Evolutionary conservation across 2,329 filamentous ascomycete genomes (phyloP).

Genomic region (Teratosphaeria viscida): DNA sequence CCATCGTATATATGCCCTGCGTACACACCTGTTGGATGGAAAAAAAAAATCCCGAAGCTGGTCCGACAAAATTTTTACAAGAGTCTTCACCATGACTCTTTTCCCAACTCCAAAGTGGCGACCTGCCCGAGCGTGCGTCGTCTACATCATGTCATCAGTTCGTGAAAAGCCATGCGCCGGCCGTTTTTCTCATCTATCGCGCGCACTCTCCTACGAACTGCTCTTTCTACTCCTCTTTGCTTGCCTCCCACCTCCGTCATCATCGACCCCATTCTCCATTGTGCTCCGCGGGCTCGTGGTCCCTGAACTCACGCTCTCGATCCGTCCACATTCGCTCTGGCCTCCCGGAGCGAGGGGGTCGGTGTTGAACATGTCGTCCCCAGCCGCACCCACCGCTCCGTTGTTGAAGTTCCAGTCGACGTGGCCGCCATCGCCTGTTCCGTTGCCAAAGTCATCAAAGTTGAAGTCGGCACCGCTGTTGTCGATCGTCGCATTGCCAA

Average conservation of each 20-base stretch:
- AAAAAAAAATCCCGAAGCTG: neutral
- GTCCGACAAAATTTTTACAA: neutral
- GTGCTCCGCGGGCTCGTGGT: constrained; percentile 25
- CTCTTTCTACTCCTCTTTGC: neutral
- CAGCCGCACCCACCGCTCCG: neutral
- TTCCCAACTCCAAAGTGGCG: neutral
- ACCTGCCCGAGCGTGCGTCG: neutral
- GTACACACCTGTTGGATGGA: neutral
- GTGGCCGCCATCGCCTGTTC: constrained; percentile 6
- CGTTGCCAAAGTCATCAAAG: constrained; percentile 18
- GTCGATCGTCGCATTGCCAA: neutral
- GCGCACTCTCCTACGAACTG: neutral
- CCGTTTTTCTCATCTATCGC: neutral
- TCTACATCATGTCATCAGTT: neutral
- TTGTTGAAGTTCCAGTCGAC: constrained; percentile 13
- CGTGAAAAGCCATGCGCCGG: neutral
- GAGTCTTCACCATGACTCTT: neutral
- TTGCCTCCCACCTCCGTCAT: neutral
- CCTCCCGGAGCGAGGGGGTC: neutral
- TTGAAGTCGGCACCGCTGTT: constrained; percentile 5
- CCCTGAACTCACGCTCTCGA: constrained; percentile 33
- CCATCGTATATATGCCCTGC: neutral
- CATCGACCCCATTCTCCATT: constrained; percentile 1
- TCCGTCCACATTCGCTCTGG: constrained; percentile 17
- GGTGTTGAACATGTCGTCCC: constrained; percentile 10